phyloP scores from a whole-genome alignment of 345 rosid species.

The Raphanus sativus region DNA sequence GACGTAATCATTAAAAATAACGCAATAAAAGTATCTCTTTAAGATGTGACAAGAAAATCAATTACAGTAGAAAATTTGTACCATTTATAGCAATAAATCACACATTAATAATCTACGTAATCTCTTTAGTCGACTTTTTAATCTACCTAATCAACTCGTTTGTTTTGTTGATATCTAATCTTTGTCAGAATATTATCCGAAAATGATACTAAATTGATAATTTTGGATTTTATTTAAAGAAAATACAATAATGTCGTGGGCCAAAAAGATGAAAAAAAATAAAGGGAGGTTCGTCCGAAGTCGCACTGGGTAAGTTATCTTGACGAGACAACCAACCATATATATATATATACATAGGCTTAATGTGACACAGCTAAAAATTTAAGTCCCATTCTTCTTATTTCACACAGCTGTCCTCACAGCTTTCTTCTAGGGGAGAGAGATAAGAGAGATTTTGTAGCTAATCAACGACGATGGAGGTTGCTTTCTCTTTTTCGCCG shows the following conservation, averaged over 20 bases:
- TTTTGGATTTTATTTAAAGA: not conserved
- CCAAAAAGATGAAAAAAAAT: not conserved
- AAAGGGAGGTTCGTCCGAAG: not conserved
- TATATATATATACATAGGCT: conserved; percentile 37
- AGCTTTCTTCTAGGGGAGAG: conserved; percentile 4
- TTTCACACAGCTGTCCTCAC: conserved; percentile 23
- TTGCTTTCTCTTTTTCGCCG: conserved; percentile 18
- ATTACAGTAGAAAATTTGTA: not conserved
- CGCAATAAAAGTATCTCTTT: not conserved
- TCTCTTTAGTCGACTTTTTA: not conserved
- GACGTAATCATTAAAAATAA: not conserved
- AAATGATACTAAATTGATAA: not conserved
- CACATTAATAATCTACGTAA: not conserved
- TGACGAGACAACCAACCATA: conserved; percentile 23
- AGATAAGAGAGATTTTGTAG: not conserved
- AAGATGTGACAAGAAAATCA: not conserved
- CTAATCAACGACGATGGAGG: conserved; percentile 28
- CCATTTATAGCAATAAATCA: not conserved
- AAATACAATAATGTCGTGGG: not conserved
- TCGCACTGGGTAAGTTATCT: conserved; percentile 20
- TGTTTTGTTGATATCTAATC: not conserved
- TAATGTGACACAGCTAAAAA: not conserved
- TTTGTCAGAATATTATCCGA: not conserved
- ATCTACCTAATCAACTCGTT: not conserved
- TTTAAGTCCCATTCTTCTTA: not conserved